Evolutionary conservation across 345 rosid species (phyloP), one percentile per base, ranked within the genome.

Genomic region (Aegle marmelos): DNA sequence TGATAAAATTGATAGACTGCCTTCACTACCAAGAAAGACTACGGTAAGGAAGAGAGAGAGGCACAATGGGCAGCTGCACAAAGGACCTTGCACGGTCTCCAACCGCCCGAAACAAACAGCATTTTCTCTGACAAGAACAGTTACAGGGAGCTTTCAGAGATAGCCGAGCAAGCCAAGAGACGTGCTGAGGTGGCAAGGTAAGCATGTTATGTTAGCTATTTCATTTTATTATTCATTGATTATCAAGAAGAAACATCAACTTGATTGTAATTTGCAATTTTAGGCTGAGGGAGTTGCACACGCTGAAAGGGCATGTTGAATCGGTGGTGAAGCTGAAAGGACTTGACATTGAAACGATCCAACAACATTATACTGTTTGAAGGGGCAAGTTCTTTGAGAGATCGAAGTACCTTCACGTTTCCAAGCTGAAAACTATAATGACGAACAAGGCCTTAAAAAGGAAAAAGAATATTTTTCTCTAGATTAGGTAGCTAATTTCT

Each of bases 101-200:
- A 94, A 75, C 96, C 96, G 59, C 86, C 91, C 0, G 94, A 94
- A 58, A 53, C 85, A 36, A 67, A 76, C 79, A 87, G 69, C 76
- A 54, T 87, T 50, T 87, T 89, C 80, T 67, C 37, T 2, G 98
- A 94, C 57, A 94, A 89, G 84, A 85, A 60, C 68, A 83, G 92
- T 82, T 92, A 91, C 84, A 83, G 90, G 81, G 99, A 95, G 80
- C 89, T 93, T 30, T 92, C 99, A 5, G 99, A 95, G 89, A 93
- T 95, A 16, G 98, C 99, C 4, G 99, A 95, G 84, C 98, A 95
- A 89, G 99, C 99, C 57, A 95, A 91, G 90, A 85, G 98, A 25
- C 86, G 99, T 30, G 99, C 99, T 7, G 99, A 95, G 93, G 89
- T 95, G 34, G 98, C 99, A 53, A 93, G 97, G 98, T 94, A 79